A percentile compares a stretch with the other conserved stretches of the same genome.
These are phyloP conservation scores for Botrytis hyacinthi DNA, from an alignment of 2,329 filamentous ascomycete species.

Conservation along the genomic window DNA sequence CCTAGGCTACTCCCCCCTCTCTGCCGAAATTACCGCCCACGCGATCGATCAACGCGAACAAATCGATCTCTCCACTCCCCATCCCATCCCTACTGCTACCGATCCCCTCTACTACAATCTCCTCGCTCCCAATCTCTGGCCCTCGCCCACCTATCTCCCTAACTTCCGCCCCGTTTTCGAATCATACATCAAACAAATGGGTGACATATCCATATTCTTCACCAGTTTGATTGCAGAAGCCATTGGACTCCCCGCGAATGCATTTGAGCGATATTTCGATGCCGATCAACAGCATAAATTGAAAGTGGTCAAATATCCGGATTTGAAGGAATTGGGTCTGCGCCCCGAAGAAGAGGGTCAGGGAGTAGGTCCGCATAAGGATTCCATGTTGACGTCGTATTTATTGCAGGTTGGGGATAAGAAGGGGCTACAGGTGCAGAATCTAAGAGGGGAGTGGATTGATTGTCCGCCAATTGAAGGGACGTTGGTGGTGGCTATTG, in stretches of 20 bases:
- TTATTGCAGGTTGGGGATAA: conserved; percentile 78
- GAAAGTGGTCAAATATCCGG: conserved; percentile 86
- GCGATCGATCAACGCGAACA: conserved; percentile 80
- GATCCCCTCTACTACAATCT: conserved; percentile 74
- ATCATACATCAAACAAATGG: conserved; percentile 76
- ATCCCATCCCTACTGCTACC: conserved; percentile 59
- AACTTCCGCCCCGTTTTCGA: conserved; percentile 66
- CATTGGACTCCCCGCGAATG: conserved; percentile 65
- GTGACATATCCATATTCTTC: conserved; percentile 67
- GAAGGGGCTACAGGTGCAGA: conserved; percentile 78
- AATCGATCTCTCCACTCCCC: conserved; percentile 80
- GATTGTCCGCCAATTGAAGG: conserved; percentile 73
- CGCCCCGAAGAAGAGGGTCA: conserved; percentile 46
- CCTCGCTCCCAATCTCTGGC: conserved; percentile 79
- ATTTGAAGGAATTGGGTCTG: conserved; percentile 58
- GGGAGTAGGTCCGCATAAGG: conserved; percentile 77
- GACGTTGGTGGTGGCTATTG: conserved; percentile 83
- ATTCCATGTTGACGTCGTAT: conserved; percentile 80
- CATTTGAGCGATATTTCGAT: conserved; percentile 80
- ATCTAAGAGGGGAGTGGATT: conserved; percentile 74
- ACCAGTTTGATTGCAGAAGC: conserved; percentile 80
- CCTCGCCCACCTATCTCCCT: conserved; percentile 60
- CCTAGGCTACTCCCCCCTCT: conserved; percentile 65
- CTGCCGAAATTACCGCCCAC: conserved; percentile 70
- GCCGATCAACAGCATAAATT: conserved; percentile 72